Evolutionary conservation across 768 basidiomycete species (phyloP).

Genomic region (Tremella fuciformis): DNA sequence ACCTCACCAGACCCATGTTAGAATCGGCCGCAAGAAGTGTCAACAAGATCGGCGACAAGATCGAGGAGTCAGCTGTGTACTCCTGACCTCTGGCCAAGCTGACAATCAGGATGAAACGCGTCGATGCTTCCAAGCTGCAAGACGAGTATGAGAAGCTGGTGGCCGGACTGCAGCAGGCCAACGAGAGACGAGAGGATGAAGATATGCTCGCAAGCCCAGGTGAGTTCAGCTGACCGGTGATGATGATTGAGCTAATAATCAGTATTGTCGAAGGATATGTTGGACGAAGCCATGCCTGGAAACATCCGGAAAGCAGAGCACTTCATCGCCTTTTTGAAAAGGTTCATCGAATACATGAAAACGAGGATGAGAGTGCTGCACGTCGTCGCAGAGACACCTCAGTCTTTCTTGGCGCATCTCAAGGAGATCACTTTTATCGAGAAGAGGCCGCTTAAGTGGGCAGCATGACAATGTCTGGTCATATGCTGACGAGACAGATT

Average conservation of each 20-base stretch:
- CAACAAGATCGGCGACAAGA: conserved; percentile 77
- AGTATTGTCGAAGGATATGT: conserved; percentile 78
- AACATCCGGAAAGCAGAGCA: conserved; percentile 99
- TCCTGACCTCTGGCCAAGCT: not conserved
- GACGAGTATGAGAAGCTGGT: conserved; percentile 95
- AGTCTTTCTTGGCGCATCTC: conserved; percentile 93
- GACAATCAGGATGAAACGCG: conserved; percentile 74
- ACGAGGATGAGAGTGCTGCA: conserved; percentile 99
- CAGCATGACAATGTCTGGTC: conserved; percentile 7
- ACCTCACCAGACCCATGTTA: conserved; percentile 94
- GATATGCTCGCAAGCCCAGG: conserved; percentile 84
- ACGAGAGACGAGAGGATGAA: conserved; percentile 63
- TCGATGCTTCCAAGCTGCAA: conserved; percentile 88
- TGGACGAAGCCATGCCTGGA: conserved; percentile 93
- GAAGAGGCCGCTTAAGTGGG: conserved; percentile 79
- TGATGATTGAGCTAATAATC: conserved; percentile 48
- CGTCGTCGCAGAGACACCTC: conserved; percentile 95
- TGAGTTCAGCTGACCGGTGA: conserved; percentile 52
- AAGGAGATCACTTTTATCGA: conserved; percentile 99
- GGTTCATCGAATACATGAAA: conserved; percentile 99
- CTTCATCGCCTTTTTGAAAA: conserved; percentile 95
- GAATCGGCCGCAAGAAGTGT: conserved; percentile 90
- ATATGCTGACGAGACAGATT: conserved; percentile 60
- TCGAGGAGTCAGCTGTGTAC: conserved; percentile 72
- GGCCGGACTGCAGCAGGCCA: conserved; percentile 80